Base-by-base conservation (phyloP, 2,329 filamentous ascomycete species). In the Sporothrix luriei region DNA sequence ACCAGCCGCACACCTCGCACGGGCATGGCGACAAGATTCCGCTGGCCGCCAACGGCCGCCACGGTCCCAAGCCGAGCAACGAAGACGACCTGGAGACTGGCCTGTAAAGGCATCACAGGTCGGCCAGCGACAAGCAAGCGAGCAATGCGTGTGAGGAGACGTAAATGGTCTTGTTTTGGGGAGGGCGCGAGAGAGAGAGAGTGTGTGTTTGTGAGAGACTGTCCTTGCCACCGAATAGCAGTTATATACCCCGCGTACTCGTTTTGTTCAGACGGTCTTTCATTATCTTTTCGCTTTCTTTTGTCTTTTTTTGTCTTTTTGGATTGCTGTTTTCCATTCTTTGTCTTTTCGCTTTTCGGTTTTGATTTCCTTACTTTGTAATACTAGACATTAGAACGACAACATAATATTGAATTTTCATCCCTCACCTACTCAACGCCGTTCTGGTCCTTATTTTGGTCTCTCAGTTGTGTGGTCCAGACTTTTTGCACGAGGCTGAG, bases 61-160 rank as follows among this genome's bases (percentile, higher is more conserved):
- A 33, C 19, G 55, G 33, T 2, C n/a, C 55, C 10, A 62, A 62
- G 38, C 57, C n/a, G 21, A 62, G 57, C 38, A 62, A 62, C 38
- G 57, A 62, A 10, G 40, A 26, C 4, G 57, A 46, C 6, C n/a
- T 46, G 54, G 54, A 57, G 54, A 29, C 29, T 13, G 54, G 29
- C 10, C n/a, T 62, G n/a, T 62, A 43, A 62, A 26, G 19, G 11
- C 11, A 40, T 2, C 40, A 43, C 40, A 43, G 21, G 7, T 9
- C 54, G 19, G 38, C 57, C 2, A 46, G 57, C 21, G 13, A 11
- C 40, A 43, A 26, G 38, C 57, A 13, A 24, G 55, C 14, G 33
- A 9, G n/a, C 33, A 57, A n/a, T 6, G 16, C 10, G 46, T 49
- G 48, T 19, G 19, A 10, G 19, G 48, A 49, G 19, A 49, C 10